Evolutionary conservation across 1,284 basidiomycete species (phyloP).

Genomic region (Spongiforma sp.): DNA sequence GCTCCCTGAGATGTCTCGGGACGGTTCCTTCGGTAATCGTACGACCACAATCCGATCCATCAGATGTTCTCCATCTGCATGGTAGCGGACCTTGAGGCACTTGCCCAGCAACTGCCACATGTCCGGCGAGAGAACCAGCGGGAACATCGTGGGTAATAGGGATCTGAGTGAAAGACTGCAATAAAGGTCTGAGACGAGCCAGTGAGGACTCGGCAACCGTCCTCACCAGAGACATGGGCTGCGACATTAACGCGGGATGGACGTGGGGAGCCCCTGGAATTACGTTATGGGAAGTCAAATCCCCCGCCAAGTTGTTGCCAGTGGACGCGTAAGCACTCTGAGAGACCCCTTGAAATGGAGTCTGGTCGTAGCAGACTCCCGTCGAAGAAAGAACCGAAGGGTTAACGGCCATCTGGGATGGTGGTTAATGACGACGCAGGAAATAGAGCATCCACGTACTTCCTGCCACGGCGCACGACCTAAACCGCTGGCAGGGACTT

Average conservation of each 20-base stretch:
- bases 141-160: background rate
- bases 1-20: slow-evolving; percentile 19
- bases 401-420: slow-evolving; percentile 6
- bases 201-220: background rate
- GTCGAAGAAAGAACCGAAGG: slow-evolving; percentile 2
- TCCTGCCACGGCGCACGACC: slow-evolving; percentile 2
- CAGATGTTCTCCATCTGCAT: slow-evolving; percentile 16
- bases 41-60: slow-evolving; percentile 8
- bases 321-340: too few species aligned
- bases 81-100: background rate
- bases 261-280: background rate
- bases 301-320: background rate
- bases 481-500: background rate
- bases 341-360: background rate
- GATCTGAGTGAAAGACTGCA: background rate
- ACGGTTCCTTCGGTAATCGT: background rate
- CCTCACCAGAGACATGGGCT: slow-evolving; percentile 10
- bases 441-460: slow-evolving; percentile 15
- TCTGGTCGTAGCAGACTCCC: background rate
- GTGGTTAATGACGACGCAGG: background rate
- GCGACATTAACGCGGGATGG: background rate
- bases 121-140: background rate
- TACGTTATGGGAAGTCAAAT: background rate
- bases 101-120: background rate
- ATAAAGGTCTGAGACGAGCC: background rate